phyloP scores from a whole-genome alignment of 331 rosid species.

The Acacia pycnantha region DNA sequence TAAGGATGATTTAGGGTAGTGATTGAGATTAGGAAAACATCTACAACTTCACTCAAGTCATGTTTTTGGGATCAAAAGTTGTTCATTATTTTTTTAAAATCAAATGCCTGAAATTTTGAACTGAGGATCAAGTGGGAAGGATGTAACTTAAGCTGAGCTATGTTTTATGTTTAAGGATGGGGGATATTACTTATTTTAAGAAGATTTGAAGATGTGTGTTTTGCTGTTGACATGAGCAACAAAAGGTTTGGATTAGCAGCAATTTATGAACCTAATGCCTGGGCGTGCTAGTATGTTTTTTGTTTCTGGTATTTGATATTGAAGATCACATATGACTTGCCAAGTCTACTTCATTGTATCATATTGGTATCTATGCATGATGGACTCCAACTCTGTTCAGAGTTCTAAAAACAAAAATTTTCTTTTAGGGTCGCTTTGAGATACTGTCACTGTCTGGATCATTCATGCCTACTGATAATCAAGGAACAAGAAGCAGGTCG shows the following conservation, averaged over 20 bases:
- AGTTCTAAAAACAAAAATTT: conserved; percentile 15
- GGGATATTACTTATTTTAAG: neutral
- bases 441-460: conserved; percentile 77
- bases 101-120: neutral
- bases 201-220: neutral
- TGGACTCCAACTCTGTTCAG: neutral
- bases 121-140: neutral
- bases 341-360: neutral
- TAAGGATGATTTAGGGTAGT: neutral
- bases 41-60: neutral
- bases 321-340: neutral
- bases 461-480: conserved; percentile 71
- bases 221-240: neutral
- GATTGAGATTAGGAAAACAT: neutral
- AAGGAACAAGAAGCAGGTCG: conserved; percentile 68
- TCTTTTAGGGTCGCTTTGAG: conserved; percentile 79
- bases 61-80: neutral
- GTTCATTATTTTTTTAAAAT: neutral
- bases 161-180: neutral
- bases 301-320: neutral
- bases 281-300: neutral
- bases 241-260: neutral
- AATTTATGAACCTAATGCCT: neutral
- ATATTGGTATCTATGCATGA: neutral
- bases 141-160: neutral